Base-by-base conservation (phyloP, 1,139 yeast species). In the Arxiozyma slooffiae region DNA sequence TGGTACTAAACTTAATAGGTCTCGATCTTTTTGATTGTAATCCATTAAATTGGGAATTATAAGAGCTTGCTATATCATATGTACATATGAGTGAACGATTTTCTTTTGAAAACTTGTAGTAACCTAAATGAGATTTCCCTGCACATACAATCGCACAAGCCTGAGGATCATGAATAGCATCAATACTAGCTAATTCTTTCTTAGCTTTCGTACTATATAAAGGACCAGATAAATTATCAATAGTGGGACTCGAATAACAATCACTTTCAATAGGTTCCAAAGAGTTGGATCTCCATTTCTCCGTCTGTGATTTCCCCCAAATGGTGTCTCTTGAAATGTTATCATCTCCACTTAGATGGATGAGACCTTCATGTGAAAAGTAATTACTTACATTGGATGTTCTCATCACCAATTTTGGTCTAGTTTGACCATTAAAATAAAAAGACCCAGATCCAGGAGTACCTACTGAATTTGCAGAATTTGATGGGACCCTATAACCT, bases 1-100 rank as follows among this genome's bases (percentile, higher is more conserved):
- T 72, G 48, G 70, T 79, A 67, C 73, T 82, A 52, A 65, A 74
- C 55, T 71, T 76, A 61, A 62, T 72, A 56, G 64, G 60, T 38
- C 57, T 58, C 1, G 53, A 50, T 49, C 62, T 51, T 41, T 59
- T 59, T 17, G 50, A 36, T 47, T 44, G 47, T 41, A 48, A 26
- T 49, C 51, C 24, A 46, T 51, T 44, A 26, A 22, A 24, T 26
- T 44, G 43, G 24, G 48, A 47, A 36, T 52, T 53, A 9, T 53
- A 41, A 7, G 55, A 46, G 39, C 54, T 51, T 41, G 60, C 57
- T 16, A 52, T 18, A 47, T 63, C 67, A 24, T 60, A 62, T 6
- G 54, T 40, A 38, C 61, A 55, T 18, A 46, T 48, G 14, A 63
- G 52, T 1, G 59, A 50, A 20, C 50, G 51, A 41, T 54, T 57